Evolutionary conservation across 2,329 filamentous ascomycete species (phyloP).

Genomic region (Fusarium agapanthi): DNA sequence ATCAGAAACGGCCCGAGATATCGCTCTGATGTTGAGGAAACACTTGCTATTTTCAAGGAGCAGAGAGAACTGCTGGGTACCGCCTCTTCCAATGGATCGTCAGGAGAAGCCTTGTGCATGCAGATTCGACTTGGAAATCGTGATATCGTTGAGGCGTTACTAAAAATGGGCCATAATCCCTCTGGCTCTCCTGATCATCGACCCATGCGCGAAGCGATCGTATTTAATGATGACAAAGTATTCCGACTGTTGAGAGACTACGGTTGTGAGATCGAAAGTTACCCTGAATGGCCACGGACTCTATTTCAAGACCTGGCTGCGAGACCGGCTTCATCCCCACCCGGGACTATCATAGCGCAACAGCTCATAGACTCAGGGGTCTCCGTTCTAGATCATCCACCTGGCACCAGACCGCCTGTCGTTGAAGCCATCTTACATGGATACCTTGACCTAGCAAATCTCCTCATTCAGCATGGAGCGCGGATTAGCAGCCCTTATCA

Average conservation of each 20-base stretch:
- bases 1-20: not conserved
- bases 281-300: not conserved
- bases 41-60: not conserved
- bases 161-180: not conserved
- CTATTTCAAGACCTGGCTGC: not conserved
- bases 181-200: not conserved
- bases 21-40: not conserved
- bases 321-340: not conserved
- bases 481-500: not conserved
- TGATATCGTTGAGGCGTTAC: not conserved
- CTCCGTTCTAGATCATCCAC: not conserved
- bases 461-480: not conserved
- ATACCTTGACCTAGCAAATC: not conserved
- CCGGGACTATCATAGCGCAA: not conserved
- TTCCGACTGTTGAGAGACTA: not conserved
- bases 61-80: accelerated
- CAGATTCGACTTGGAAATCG: not conserved
- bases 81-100: accelerated
- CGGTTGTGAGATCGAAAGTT: not conserved
- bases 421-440: not conserved
- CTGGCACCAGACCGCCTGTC: not conserved
- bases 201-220: not conserved
- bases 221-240: not conserved
- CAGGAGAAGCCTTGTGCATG: not conserved
- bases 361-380: not conserved